Conservation (phyloP, 2,329 filamentous ascomycete species). For the Talaromyces sp. region DNA sequence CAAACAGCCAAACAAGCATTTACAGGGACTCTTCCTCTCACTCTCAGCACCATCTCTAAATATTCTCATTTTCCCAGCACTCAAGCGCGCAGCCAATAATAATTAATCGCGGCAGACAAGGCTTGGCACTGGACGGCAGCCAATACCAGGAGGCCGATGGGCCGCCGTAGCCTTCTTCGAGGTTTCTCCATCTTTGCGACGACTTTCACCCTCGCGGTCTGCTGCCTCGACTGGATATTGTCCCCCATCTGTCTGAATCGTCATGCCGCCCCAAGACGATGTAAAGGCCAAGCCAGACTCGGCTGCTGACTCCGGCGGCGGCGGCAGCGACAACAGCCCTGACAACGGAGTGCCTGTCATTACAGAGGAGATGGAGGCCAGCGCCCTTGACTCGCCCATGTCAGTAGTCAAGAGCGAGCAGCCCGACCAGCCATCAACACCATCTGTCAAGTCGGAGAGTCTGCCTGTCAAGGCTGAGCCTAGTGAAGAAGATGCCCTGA, state of each 20-base stretch:
- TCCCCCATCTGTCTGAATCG: constrained; percentile 26
- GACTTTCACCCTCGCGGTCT: constrained; percentile 5
- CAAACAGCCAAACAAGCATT: not conserved
- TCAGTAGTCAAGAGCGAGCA: constrained; percentile 8
- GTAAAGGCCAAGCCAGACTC: constrained; percentile 33
- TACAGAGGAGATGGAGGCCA: constrained; percentile 8
- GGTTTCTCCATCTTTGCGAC: constrained; percentile 7
- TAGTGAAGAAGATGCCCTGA: constrained; percentile 27
- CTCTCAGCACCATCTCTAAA: not conserved
- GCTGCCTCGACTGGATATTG: constrained; percentile 2
- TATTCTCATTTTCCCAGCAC: too few relatives aligned
- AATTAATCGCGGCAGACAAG: constrained; percentile 8
- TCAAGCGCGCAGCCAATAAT: not conserved
- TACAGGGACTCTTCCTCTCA: too few relatives aligned
- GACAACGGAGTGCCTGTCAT: constrained; percentile 3
- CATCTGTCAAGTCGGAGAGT: constrained; percentile 18
- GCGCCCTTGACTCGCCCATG: constrained; percentile 7
- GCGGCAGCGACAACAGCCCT: not conserved
- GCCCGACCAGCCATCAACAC: constrained; percentile 6
- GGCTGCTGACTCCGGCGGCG: constrained; percentile 13
- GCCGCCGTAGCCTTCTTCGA: constrained; percentile 11
- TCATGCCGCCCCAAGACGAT: constrained; percentile 39
- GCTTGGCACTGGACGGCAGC: constrained; percentile 9
- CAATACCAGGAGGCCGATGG: constrained; percentile 10
- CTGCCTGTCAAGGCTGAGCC: constrained; percentile 27